phyloP scores from a whole-genome alignment of 1,139 yeast genomes.

The Suhomyces maxii region DNA sequence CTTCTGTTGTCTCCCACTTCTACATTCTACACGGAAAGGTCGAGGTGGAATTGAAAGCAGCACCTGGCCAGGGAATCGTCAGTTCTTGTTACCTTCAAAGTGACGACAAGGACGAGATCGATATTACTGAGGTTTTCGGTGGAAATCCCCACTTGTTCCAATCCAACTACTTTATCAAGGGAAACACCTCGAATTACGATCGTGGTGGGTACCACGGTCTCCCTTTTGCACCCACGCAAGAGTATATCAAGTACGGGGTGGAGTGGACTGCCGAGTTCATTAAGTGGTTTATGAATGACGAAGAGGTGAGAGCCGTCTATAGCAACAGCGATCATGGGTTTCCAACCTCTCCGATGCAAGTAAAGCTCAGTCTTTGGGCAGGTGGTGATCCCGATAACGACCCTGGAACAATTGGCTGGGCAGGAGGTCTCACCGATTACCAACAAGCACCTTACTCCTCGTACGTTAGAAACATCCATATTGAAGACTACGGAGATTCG shows the following conservation, averaged over 20 bases:
- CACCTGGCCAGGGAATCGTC: constrained; percentile 44
- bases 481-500: constrained; percentile 36
- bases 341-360: constrained; percentile 40
- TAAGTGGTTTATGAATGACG: constrained; percentile 35
- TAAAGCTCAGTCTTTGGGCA: constrained; percentile 44
- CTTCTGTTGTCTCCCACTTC: constrained; percentile 36
- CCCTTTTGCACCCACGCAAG: constrained; percentile 23
- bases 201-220: constrained; percentile 37
- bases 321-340: constrained; percentile 28
- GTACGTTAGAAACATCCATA: constrained; percentile 29
- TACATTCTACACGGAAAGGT: constrained; percentile 45
- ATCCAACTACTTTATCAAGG: constrained; percentile 47
- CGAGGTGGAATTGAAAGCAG: constrained; percentile 39
- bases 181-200: constrained; percentile 42
- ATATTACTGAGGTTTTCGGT: constrained; percentile 46
- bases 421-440: constrained; percentile 43
- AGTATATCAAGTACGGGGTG: constrained; percentile 31
- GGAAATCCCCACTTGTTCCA: constrained; percentile 36
- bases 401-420: constrained; percentile 50
- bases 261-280: constrained; percentile 41
- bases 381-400: constrained; percentile 44
- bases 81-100: constrained; percentile 47
- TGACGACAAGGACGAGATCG: constrained; percentile 51
- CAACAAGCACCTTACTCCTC: constrained; percentile 36
- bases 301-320: constrained; percentile 25